phyloP scores from a whole-genome alignment of 176 grass and related monocot genomes.

The Carex myosuroides region DNA sequence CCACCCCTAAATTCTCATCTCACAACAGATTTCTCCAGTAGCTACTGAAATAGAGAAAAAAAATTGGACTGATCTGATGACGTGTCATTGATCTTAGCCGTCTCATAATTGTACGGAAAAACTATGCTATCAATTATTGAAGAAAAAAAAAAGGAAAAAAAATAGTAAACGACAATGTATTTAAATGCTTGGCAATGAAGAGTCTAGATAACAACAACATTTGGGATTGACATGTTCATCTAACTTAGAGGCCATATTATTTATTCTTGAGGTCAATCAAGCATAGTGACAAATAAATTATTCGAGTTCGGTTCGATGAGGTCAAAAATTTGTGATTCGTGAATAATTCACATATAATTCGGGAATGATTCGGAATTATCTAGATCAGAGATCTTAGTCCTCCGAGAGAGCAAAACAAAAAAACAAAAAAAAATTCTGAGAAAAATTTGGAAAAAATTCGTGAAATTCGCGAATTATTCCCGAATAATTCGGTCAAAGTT shows the following conservation, averaged over 20 bases:
- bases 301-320: fast-evolving
- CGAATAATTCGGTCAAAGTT: no score
- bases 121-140: not conserved
- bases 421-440: no score
- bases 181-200: not conserved
- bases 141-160: not conserved
- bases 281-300: no score
- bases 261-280: no score
- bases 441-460: no score
- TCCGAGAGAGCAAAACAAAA: no score
- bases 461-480: no score
- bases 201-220: not conserved
- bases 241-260: not conserved
- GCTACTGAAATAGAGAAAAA: not conserved
- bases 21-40: not conserved
- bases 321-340: no score
- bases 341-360: no score
- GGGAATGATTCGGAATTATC: no score
- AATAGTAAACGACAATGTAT: not conserved
- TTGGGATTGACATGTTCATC: not conserved
- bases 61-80: not conserved
- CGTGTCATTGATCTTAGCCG: not conserved
- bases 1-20: not conserved
- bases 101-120: not conserved
- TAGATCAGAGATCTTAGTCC: no score